Conservation (phyloP, 2,329 filamentous ascomycete species). For the Metarhizium album region DNA sequence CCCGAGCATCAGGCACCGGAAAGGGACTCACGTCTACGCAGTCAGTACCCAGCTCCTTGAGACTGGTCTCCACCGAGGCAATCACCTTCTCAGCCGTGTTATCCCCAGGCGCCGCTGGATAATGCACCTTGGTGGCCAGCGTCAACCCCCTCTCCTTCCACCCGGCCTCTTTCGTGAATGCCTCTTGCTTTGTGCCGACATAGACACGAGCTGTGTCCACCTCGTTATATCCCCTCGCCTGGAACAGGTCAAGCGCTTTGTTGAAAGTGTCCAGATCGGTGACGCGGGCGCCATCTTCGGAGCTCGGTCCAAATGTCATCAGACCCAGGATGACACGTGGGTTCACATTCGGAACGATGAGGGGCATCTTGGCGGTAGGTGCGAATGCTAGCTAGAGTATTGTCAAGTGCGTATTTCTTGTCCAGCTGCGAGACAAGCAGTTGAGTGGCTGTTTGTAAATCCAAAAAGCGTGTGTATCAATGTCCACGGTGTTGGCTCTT, state of each 20-base stretch:
- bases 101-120: constrained; percentile 34
- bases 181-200: constrained; percentile 62
- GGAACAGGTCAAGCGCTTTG: constrained; percentile 62
- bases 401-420: not conserved
- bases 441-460: no score
- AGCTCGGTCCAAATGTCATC: constrained; percentile 71
- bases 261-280: constrained; percentile 58
- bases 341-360: constrained; percentile 34
- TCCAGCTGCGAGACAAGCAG: no score
- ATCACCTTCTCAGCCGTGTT: constrained; percentile 48
- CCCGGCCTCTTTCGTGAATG: constrained; percentile 59
- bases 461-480: no score
- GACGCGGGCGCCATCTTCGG: constrained; percentile 55
- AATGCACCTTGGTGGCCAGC: constrained; percentile 65
- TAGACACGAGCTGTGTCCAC: constrained; percentile 76
- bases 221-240: constrained; percentile 71
- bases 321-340: constrained; percentile 70
- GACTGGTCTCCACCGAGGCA: constrained; percentile 53
- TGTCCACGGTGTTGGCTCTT: no score
- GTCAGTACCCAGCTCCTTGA: constrained; percentile 63
- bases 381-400: not conserved
- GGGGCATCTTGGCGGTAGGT: constrained; percentile 30
- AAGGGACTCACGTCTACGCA: constrained; percentile 49
- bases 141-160: constrained; percentile 73
- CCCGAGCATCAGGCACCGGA: not conserved